Conservation (phyloP, 768 basidiomycete species). For the Suillus plorans region DNA sequence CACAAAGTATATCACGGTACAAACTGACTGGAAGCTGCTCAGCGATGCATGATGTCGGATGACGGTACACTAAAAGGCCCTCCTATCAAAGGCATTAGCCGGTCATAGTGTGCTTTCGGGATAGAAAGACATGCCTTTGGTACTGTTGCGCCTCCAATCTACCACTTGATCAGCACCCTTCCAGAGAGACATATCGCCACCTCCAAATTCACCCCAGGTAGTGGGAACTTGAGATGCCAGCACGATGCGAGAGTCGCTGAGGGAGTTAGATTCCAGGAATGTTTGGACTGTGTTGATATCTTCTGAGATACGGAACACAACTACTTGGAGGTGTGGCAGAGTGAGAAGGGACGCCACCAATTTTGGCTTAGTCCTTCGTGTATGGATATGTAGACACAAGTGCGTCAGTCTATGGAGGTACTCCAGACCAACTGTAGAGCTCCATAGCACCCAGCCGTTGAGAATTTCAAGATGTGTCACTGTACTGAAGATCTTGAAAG, state of each 20-base stretch:
- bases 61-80: too few species aligned
- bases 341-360: too few species aligned
- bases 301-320: too few species aligned
- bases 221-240: background rate
- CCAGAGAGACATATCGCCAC: background rate
- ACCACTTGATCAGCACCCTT: background rate
- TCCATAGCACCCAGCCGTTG: background rate
- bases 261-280: background rate
- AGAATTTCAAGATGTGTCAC: background rate
- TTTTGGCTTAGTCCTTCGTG: too few species aligned
- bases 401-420: background rate
- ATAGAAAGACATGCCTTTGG: background rate
- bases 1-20: constrained; percentile 30
- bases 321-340: too few species aligned
- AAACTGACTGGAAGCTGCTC: constrained; percentile 45
- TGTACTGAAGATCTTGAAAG: background rate
- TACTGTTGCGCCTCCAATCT: background rate
- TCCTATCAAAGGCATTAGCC: too few species aligned
- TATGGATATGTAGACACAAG: too few species aligned
- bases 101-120: background rate
- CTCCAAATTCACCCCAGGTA: background rate
- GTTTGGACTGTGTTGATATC: too few species aligned
- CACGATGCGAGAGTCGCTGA: background rate
- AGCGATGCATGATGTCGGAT: too few species aligned
- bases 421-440: background rate